Evolutionary conservation across 2,329 filamentous ascomycete species (phyloP).

Genomic region (Rosellinia necatrix): DNA sequence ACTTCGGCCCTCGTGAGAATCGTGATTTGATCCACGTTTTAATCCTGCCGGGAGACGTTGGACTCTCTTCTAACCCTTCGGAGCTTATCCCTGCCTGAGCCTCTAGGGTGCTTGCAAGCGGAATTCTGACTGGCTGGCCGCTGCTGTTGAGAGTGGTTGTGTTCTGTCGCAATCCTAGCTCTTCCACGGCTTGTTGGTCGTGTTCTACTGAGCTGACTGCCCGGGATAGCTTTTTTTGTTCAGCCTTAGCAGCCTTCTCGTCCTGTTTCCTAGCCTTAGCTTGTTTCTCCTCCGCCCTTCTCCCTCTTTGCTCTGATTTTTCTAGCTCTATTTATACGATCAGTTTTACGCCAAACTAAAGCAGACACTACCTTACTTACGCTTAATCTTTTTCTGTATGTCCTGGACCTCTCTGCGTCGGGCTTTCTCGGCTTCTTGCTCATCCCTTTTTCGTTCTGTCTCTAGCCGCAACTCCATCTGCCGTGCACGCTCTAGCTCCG

Average conservation of each 20-base stretch:
- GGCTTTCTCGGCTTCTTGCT: conserved; percentile 55
- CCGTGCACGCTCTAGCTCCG: conserved; percentile 71
- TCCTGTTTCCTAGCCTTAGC: conserved; percentile 50
- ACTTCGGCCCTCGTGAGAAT: conserved; percentile 52
- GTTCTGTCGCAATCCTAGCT: conserved; percentile 17
- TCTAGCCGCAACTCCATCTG: conserved; percentile 67
- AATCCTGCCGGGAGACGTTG: conserved; percentile 42
- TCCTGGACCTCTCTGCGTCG: conserved; percentile 59
- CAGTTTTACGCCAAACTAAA: conserved; percentile 17
- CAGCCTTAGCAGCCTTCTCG: conserved; percentile 56
- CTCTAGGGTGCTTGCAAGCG: conserved; percentile 14
- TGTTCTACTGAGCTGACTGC: conserved; percentile 52
- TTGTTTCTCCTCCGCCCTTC: conserved; percentile 56
- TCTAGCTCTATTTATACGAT: conserved; percentile 48
- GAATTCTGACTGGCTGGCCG: conserved; percentile 34
- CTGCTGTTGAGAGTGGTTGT: conserved; percentile 31
- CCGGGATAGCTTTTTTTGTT: conserved; percentile 56
- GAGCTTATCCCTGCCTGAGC: conserved; percentile 16
- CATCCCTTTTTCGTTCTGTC: conserved; percentile 66
- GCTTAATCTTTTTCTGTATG: conserved; percentile 59
- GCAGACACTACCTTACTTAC: conserved; percentile 52
- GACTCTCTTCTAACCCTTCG: conserved; percentile 26
- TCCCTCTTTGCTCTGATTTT: conserved; percentile 51
- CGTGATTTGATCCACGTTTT: conserved; percentile 62
- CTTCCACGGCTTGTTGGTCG: conserved; percentile 36